Base-by-base conservation (phyloP, 768 basidiomycete species). In the Coprinellus aureogranulatus region DNA sequence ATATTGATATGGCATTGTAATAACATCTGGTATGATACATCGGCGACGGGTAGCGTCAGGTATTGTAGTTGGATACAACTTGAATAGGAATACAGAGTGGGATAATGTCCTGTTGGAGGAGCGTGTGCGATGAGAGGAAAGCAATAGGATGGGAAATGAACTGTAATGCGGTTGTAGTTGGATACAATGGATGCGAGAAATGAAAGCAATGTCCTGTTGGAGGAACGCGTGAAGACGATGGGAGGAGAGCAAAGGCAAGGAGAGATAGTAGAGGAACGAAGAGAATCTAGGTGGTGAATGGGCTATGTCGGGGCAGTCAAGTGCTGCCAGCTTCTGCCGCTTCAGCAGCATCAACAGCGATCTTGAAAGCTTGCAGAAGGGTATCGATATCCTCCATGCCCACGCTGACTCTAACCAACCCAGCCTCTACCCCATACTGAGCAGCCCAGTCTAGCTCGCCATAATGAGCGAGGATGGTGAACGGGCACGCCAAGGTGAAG, bases 401-500 rank as follows among this genome's bases (percentile, higher is more conserved):
- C n/a, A 97, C 86, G 61, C 89, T 94, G 30, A 98, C 82, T 58
- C 96, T 79, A 10, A 99, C 91, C 44, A 99, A 72, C 3, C 85
- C 86, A 53, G 76, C 75, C 65, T 96, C 92, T 12, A 99, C 92
- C 20, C 92, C 94, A 72, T 84, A 96, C 59, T 79, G 74, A 50
- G 83, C 87, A 16, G 95, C 96, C 96, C 96, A 99, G 37, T 89
- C 91, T 60, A 96, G 74, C 72, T 99, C 96, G 0, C 74, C 67
- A 62, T 85, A 98, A 70, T 98, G 96, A 37, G 92, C 96, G 25
- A 99, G 78, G 57, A 98, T 86, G 10, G 92, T 91, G 68, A 92
- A 98, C 25, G 95, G 96, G 62, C 87, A 94, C 30, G 94, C 93
- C 28, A 98, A 80, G 2, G 96, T 98, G 70, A 98, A 98, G 78